Evolutionary conservation across 768 basidiomycete species (phyloP).

Genomic region (Mycena rebaudengoi): DNA sequence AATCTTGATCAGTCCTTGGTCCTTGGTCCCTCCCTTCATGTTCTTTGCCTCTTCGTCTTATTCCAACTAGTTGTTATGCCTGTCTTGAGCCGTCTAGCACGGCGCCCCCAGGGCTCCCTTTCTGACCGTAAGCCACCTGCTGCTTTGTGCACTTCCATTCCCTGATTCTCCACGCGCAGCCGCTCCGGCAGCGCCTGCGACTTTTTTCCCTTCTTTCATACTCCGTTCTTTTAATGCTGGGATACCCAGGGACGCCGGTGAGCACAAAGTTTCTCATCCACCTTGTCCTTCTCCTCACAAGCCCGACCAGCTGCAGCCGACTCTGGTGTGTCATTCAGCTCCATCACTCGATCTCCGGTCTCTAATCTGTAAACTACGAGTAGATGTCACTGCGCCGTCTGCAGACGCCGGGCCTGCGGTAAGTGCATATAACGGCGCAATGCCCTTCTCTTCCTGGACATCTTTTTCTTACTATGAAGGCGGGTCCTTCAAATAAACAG

Average conservation of each 20-base stretch:
- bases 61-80: slow-evolving; percentile 15
- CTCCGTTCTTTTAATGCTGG: slow-evolving; percentile 7
- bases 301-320: too few species aligned
- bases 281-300: too few species aligned
- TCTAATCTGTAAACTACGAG: too few species aligned
- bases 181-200: slow-evolving; percentile 24
- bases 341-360: too few species aligned
- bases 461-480: slow-evolving; percentile 21
- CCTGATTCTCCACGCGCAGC: neutral
- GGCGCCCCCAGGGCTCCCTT: slow-evolving; percentile 10
- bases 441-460: neutral
- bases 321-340: neutral
- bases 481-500: slow-evolving; percentile 16
- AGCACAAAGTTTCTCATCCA: neutral
- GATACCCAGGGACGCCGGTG: neutral
- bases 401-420: slow-evolving; percentile 10
- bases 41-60: neutral
- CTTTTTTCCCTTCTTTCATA: slow-evolving; percentile 4
- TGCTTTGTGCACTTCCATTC: neutral
- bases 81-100: slow-evolving; percentile 8
- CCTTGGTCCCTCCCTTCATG: slow-evolving; percentile 23
- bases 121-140: neutral
- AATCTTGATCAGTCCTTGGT: neutral
- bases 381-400: too few species aligned
- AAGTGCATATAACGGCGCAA: slow-evolving; percentile 17